These are phyloP conservation scores for Bryum argenteum DNA, from an alignment of 225 moss, liverwort and hornwort genomes.

Conservation along the genomic window DNA sequence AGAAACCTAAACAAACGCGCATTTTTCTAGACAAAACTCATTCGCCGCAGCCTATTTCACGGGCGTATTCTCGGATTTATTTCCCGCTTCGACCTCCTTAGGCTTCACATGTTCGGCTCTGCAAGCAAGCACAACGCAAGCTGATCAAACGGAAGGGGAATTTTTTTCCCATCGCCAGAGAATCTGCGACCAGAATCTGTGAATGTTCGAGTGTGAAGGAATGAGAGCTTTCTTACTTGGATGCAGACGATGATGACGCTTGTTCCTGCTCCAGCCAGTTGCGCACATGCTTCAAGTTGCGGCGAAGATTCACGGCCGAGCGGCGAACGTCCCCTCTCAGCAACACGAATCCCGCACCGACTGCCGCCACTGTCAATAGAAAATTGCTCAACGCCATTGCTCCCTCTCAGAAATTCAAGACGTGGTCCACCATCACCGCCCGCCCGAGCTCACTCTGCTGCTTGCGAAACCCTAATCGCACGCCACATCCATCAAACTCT, in stretches of 20 bases:
- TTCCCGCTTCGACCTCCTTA: conserved; percentile 62
- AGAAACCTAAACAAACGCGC: too few species aligned
- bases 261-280: conserved; percentile 83
- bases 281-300: conserved; percentile 78
- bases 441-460: too few species aligned
- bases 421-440: too few species aligned
- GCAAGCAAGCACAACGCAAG: conserved; percentile 1
- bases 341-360: conserved; percentile 77
- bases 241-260: conserved; percentile 41
- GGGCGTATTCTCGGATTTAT: conserved; percentile 51
- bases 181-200: neutral
- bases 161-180: neutral
- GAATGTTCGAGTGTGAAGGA: neutral
- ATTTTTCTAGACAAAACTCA: too few species aligned
- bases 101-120: conserved; percentile 68
- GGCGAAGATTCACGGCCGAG: conserved; percentile 64
- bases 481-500: too few species aligned
- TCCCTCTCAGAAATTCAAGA: neutral
- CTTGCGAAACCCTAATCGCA: too few species aligned
- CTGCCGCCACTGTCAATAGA: conserved; percentile 73
- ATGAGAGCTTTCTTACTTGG: conserved; percentile 45
- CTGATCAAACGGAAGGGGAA: neutral
- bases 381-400: conserved; percentile 84
- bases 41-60: conserved; percentile 41
- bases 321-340: conserved; percentile 79